A percentile compares a stretch with the other conserved stretches of the same genome.
Evolutionary conservation across 192 early-diverging fungal species (phyloP).

Genomic region (Backusella tarrabulga): DNA sequence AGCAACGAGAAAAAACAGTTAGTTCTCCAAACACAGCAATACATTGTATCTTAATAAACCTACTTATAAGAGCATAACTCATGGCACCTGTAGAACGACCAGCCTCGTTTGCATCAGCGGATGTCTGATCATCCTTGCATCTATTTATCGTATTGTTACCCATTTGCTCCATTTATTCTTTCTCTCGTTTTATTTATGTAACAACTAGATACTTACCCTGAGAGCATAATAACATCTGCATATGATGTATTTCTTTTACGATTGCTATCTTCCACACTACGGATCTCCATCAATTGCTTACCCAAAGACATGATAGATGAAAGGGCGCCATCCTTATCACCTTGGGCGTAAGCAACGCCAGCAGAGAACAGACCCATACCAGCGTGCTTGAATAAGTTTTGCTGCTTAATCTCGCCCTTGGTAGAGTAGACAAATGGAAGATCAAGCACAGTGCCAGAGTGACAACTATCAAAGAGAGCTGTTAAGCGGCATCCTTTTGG

Average conservation of each 20-base stretch:
- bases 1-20: neutral
- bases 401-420: constrained; percentile 54
- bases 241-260: constrained; percentile 40
- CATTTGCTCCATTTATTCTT: neutral
- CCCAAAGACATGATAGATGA: constrained; percentile 45
- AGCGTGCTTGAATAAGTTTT: constrained; percentile 44
- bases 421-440: constrained; percentile 79
- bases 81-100: constrained; percentile 69
- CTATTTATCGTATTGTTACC: neutral
- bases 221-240: constrained; percentile 83
- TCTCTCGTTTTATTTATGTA: neutral
- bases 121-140: constrained; percentile 84
- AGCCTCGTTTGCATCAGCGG: constrained; percentile 68
- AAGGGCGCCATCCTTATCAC: constrained; percentile 42
- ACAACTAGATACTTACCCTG: constrained; percentile 48
- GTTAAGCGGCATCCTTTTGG: constrained; percentile 68
- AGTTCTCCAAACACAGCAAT: neutral
- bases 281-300: constrained; percentile 41
- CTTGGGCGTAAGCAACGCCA: constrained; percentile 47
- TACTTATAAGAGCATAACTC: constrained; percentile 69
- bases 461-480: constrained; percentile 84
- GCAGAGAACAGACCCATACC: constrained; percentile 43
- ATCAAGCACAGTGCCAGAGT: constrained; percentile 81
- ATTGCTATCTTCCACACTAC: constrained; percentile 18
- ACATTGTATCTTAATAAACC: constrained; percentile 16